Conservation (phyloP, 257 asterid species). For the Solanum appendiculatum region DNA sequence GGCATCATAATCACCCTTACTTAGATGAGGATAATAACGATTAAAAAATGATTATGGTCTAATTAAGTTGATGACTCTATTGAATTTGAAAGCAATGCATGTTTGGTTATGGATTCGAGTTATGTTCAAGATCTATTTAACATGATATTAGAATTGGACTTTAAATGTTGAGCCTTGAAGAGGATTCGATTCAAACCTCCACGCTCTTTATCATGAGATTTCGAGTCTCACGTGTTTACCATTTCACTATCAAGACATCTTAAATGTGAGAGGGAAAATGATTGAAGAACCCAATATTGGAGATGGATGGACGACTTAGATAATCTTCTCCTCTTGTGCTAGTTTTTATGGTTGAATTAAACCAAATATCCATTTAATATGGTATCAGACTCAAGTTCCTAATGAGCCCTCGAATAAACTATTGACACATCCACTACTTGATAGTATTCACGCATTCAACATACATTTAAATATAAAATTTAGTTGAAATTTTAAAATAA, state of each 20-base stretch:
- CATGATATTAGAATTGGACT: neutral
- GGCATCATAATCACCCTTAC: neutral
- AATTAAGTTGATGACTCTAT: neutral
- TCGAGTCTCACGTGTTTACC: neutral
- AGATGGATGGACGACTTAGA: neutral
- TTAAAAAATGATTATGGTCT: neutral
- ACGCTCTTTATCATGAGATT: too few relatives aligned
- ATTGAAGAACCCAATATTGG: neutral
- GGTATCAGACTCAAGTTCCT: too few relatives aligned
- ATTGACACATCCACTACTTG: too few relatives aligned
- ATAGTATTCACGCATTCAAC: too few relatives aligned
- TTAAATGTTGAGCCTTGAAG: neutral
- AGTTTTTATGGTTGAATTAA: accelerated
- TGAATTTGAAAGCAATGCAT: neutral
- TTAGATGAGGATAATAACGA: neutral
- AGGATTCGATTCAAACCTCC: neutral
- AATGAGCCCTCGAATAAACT: too few relatives aligned
- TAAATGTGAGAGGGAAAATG: neutral
- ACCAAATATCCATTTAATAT: too few relatives aligned
- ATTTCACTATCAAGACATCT: too few relatives aligned
- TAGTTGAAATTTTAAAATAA: too few relatives aligned
- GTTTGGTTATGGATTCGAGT: neutral
- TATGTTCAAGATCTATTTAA: too few relatives aligned
- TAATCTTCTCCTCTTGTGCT: too few relatives aligned
- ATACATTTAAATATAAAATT: too few relatives aligned